Conservation (phyloP, 1,284 basidiomycete species). For the Amylostereum areolatum region DNA sequence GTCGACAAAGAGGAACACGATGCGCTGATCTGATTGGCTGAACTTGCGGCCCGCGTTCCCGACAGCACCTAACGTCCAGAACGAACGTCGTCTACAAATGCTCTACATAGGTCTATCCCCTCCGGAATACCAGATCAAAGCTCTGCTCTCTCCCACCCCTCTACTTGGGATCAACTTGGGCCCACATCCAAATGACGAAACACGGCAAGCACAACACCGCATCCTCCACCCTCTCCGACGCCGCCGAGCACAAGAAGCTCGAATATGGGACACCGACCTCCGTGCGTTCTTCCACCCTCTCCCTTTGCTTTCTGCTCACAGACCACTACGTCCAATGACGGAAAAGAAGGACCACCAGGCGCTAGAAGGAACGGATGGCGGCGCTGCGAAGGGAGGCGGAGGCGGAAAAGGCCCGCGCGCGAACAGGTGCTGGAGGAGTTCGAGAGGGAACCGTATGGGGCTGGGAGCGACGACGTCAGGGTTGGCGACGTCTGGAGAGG, state of each 20-base stretch:
- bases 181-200: no score
- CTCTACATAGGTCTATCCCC: no score
- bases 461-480: constrained; percentile 35
- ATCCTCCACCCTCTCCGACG: constrained; percentile 80
- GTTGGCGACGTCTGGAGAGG: constrained; percentile 29
- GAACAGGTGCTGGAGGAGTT: constrained; percentile 85
- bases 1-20: no score
- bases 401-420: constrained; percentile 68
- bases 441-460: constrained; percentile 74
- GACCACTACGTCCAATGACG: constrained; percentile 42
- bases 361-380: constrained; percentile 73
- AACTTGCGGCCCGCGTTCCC: no score
- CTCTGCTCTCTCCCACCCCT: no score
- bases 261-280: constrained; percentile 77
- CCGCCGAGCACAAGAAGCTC: constrained; percentile 79
- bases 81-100: no score
- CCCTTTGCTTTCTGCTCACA: constrained; percentile 7
- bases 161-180: no score
- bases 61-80: no score
- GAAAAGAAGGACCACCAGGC: constrained; percentile 89
- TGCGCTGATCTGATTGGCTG: no score
- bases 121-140: no score
- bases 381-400: constrained; percentile 70
- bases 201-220: constrained; percentile 88
- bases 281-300: constrained; percentile 43